Base-by-base conservation (phyloP, 768 basidiomycete species). In the Filobasidium wieringae region DNA sequence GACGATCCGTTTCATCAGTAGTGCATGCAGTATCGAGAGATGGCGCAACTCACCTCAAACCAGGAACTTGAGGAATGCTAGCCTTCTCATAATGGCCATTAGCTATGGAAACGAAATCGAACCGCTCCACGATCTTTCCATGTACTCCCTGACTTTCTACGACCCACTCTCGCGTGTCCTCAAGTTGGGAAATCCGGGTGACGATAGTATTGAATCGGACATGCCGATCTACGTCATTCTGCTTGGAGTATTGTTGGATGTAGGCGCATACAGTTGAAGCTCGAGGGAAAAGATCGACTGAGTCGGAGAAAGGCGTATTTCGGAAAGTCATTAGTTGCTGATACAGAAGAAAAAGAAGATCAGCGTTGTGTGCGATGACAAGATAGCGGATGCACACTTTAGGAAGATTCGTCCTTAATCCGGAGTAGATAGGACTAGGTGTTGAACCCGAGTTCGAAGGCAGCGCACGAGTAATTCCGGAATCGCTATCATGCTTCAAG, bases 151-250 rank as follows among this genome's bases (percentile, higher is more conserved):
- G 6, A 24, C 55, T 57, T 19, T 50, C 24, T 2, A 57, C 49
- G 12, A 57, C 37, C 56, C 56, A 57, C 2, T 12, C 31, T 1
- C 15, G 22, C 39, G 29, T 32, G 8, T 12, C 51, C n/a, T 17
- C 39, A 17, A 26, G 41, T 9, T 64, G 59, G 36, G 63, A 55
- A 0, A 74, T 58, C 7, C 67, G 40, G 14, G 59, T 68, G 19
- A 93, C 87, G 1, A 74, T 69, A 2, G 81, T 79, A n/a, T 78
- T 77, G 64, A 90, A 78, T 4, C 76, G 78, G 58, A 92, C 84
- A 65, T 84, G 76, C n/a, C 77, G 75, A 2, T 68, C 64, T 22
- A 95, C 77, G 24, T 79, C 66, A 67, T 85, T 88, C 51, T 80
- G 78, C 2, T 76, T 66, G 0, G 86, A 80, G 66, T 84, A 95